These are phyloP conservation scores for Endogone sp. DNA, from an alignment of 192 early-diverging fungal species.

Conservation along the genomic window DNA sequence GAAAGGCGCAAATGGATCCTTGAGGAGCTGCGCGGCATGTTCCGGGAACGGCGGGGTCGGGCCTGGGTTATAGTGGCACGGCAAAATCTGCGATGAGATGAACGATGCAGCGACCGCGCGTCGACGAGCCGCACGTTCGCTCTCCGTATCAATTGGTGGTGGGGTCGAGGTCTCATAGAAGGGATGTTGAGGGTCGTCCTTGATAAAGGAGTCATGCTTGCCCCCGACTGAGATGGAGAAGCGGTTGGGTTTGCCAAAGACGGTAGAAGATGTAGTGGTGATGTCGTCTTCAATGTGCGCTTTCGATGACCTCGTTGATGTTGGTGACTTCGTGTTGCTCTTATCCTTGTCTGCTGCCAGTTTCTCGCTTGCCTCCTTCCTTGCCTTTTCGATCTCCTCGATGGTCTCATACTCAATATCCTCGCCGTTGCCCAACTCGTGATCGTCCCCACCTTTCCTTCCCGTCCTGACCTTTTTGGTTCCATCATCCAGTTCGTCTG, in stretches of 20 bases:
- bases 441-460: conserved; percentile 13
- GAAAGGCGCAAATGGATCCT: conserved; percentile 17
- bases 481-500: conserved; percentile 4
- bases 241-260: background rate
- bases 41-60: background rate
- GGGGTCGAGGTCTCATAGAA: background rate
- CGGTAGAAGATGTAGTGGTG: background rate
- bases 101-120: background rate
- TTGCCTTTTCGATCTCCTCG: conserved; percentile 1
- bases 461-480: background rate
- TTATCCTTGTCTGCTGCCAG: background rate
- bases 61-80: background rate
- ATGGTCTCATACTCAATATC: conserved; percentile 9
- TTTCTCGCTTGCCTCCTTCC: conserved; percentile 4
- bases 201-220: background rate
- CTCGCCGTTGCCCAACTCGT: conserved; percentile 9
- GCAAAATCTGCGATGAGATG: background rate
- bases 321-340: background rate
- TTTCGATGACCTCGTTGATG: background rate
- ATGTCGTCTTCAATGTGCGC: background rate
- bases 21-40: background rate
- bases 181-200: background rate
- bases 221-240: background rate
- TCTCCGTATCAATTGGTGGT: background rate
- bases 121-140: background rate